Conservation (phyloP, 495 filamentous ascomycete genomes). For the Bombardia bombarda region DNA sequence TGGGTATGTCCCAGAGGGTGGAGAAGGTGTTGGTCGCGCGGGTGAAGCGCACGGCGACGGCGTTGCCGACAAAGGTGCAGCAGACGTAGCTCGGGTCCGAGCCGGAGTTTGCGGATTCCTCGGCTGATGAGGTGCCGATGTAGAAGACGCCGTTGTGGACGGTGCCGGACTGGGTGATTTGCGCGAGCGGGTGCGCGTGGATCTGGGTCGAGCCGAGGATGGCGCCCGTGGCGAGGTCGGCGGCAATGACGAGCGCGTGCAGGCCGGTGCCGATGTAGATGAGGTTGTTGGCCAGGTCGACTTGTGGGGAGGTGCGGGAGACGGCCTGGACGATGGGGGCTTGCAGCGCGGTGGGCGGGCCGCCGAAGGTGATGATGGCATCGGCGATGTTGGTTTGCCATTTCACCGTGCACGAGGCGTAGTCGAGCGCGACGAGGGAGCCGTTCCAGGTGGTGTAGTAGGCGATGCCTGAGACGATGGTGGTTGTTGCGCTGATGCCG, state of each 20-base stretch:
- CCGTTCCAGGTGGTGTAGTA: constrained; percentile 32
- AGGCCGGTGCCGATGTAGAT: constrained; percentile 25
- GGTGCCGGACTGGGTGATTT: constrained; percentile 22
- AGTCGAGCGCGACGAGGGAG: constrained; percentile 25
- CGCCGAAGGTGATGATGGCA: constrained; percentile 14
- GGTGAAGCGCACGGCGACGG: constrained; percentile 21
- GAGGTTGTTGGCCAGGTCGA: constrained; percentile 18
- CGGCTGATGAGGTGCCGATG: constrained; percentile 22
- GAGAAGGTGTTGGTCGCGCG: constrained; percentile 8
- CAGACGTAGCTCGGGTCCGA: constrained; percentile 19
- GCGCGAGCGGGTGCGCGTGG: constrained; percentile 22
- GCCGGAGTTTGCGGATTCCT: constrained; percentile 11
- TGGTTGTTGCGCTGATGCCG: constrained; percentile 24
- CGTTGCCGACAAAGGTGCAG: constrained; percentile 30
- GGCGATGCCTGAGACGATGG: constrained; percentile 14
- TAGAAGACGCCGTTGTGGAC: constrained; percentile 20
- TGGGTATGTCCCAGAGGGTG: constrained; percentile 21
- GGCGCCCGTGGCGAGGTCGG: constrained; percentile 17
- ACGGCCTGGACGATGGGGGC: background rate
- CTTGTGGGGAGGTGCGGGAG: constrained; percentile 18
- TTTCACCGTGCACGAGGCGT: constrained; percentile 18
- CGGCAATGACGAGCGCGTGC: constrained; percentile 27
- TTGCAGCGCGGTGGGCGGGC: constrained; percentile 7
- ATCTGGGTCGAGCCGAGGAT: constrained; percentile 19
- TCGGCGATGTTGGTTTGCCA: constrained; percentile 25